Evolutionary conservation across 352 stramenopile species (phyloP), one percentile per base, ranked within the genome.

Genomic region (Pythium phragmitis): DNA sequence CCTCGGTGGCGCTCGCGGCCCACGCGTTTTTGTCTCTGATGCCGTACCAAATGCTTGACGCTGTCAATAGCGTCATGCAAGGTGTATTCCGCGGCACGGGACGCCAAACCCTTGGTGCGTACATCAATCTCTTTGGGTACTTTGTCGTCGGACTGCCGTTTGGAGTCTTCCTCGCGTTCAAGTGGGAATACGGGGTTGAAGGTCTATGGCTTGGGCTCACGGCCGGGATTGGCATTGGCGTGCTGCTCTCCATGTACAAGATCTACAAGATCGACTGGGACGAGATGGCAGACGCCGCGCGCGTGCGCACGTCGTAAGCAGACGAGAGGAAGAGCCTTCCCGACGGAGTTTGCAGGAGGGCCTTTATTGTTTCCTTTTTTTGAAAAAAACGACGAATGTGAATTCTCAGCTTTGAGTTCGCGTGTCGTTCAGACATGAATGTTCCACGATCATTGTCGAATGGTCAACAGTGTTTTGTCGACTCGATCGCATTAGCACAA

Each of bases 121-220:
- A 73, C n/a, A 70, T 82, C 4, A 92, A 91, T 56, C 76, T 85
- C 9, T 70, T 89, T 14, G 85, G 81, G 1, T 94, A 91, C 64
- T 96, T 92, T 63, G 58, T 78, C 2, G 76, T 90, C 7, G 86
- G 88, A 16, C 75, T 96, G 23, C 87, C 88, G 0, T 13, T 92
- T 1, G 86, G 77, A 1, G 76, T 76, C n/a, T 12, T 87, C 9
- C 57, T 93, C 9, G 85, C 60, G 3, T 82, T 95, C 61, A 68
- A 61, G 9, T 69, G 80, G 30, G 58, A 81, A 5, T 77, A 73
- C 53, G 82, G 80, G 43, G 80, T 94, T 26, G 80, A 90, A 67
- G 85, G 82, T 11, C 75, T 94, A 57, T 94, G 85, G 82, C 57
- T 88, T 17, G 85, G 85, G 0, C 74, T 90, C 33, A 86, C 76